These are phyloP conservation scores for Eremomyces bilateralis DNA, from an alignment of 495 filamentous ascomycete genomes.

Conservation along the genomic window DNA sequence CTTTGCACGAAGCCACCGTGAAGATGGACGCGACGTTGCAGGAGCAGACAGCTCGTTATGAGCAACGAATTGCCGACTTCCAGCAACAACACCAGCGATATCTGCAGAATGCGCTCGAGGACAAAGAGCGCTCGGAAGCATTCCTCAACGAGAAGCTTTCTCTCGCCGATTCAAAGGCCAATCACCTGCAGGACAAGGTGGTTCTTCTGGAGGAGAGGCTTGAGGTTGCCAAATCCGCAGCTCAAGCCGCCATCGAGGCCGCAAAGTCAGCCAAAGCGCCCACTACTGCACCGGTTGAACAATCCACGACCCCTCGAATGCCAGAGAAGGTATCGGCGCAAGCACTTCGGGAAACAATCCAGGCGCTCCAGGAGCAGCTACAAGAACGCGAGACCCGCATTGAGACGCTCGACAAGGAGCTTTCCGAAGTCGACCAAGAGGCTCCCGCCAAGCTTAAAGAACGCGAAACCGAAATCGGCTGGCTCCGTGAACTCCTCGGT, in stretches of 20 bases:
- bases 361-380: conserved; percentile 88
- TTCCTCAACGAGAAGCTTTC: conserved; percentile 37
- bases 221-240: conserved; percentile 75
- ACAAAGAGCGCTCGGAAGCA: conserved; percentile 18
- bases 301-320: conserved; percentile 26
- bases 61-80: conserved; percentile 41
- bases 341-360: conserved; percentile 83
- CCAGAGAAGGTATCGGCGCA: conserved; percentile 83
- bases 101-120: conserved; percentile 31
- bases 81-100: conserved; percentile 50
- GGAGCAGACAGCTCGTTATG: conserved; percentile 46
- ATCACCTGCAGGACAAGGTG: conserved; percentile 62
- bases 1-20: conserved; percentile 32
- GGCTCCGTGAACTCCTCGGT: conserved; percentile 82
- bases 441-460: conserved; percentile 64
- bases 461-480: conserved; percentile 78
- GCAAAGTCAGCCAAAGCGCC: conserved; percentile 41
- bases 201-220: conserved; percentile 71
- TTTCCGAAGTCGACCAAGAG: conserved; percentile 44
- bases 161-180: conserved; percentile 56
- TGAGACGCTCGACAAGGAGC: conserved; percentile 58
- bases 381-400: conserved; percentile 80
- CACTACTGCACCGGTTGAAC: conserved; percentile 13
- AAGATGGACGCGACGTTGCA: conserved; percentile 41
- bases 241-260: conserved; percentile 64